Evolutionary conservation across 179 eudicot genomes (phyloP).

Genomic region (Silene coronaria): DNA sequence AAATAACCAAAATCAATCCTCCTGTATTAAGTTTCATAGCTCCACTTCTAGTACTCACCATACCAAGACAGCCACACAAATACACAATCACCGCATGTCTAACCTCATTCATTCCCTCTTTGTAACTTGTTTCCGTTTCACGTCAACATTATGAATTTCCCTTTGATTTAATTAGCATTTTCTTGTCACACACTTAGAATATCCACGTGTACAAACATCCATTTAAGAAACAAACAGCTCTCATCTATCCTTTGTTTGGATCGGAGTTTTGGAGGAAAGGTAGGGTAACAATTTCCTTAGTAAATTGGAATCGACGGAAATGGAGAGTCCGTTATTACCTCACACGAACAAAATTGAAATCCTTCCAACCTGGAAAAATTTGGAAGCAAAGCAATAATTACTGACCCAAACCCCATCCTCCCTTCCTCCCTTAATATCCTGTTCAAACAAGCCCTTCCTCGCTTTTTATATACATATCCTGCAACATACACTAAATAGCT

Average conservation of each 20-base stretch:
- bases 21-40: background rate
- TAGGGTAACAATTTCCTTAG: no score
- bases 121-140: background rate
- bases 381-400: background rate
- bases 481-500: background rate
- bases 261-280: background rate
- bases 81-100: background rate
- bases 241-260: background rate
- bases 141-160: constrained; percentile 5
- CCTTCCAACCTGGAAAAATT: no score
- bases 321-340: no score
- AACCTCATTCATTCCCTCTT: background rate
- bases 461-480: background rate
- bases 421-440: no score
- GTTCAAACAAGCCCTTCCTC: no score
- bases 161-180: background rate
- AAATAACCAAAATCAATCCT: no score
- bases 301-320: no score
- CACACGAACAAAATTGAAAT: no score
- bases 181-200: background rate
- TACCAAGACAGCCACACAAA: background rate
- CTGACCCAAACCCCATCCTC: no score
- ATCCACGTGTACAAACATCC: background rate
- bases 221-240: background rate
- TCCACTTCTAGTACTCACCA: background rate